Conservation (phyloP, 805 yeast genomes). For the Metschnikowia anglica region DNA sequence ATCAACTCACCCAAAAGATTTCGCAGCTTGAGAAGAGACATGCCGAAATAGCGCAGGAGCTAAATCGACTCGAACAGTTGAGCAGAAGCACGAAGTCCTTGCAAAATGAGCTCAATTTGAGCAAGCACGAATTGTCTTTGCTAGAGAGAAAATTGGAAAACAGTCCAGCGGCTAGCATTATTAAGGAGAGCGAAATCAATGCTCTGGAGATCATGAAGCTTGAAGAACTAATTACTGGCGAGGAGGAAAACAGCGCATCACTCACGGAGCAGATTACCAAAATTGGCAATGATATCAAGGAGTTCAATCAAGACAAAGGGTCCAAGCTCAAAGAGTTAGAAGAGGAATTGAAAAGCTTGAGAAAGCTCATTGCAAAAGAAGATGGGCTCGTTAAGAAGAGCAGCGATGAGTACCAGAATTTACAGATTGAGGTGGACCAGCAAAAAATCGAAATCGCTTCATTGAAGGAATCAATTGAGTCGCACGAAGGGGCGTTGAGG, state of each 20-base stretch:
- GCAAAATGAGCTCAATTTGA: constrained; percentile 58
- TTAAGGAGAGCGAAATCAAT: constrained; percentile 49
- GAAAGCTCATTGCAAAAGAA: constrained; percentile 35
- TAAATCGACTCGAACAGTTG: constrained; percentile 43
- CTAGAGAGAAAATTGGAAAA: constrained; percentile 54
- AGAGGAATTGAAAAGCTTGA: constrained; percentile 44
- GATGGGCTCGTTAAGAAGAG: constrained; percentile 45
- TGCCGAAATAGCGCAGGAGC: constrained; percentile 34
- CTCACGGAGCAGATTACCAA: constrained; percentile 45
- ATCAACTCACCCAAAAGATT: constrained; percentile 42
- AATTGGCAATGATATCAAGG: constrained; percentile 76
- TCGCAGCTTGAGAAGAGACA: constrained; percentile 45
- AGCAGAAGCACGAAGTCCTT: constrained; percentile 51
- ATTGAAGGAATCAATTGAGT: constrained; percentile 42
- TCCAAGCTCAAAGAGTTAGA: constrained; percentile 69
- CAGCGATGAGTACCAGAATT: constrained; percentile 57
- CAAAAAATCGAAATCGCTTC: constrained; percentile 52
- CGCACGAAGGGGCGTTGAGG: constrained; percentile 31
- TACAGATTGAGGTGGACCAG: constrained; percentile 73
- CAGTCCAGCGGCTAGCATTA: constrained; percentile 56
- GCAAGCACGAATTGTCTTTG: constrained; percentile 57
- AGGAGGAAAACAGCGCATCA: constrained; percentile 23
- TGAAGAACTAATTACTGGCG: constrained; percentile 38
- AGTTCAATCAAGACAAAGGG: constrained; percentile 77
- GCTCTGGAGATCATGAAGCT: constrained; percentile 47